Base-by-base conservation (phyloP, 75 land plant species). In the Isoetes taiwanensis region DNA sequence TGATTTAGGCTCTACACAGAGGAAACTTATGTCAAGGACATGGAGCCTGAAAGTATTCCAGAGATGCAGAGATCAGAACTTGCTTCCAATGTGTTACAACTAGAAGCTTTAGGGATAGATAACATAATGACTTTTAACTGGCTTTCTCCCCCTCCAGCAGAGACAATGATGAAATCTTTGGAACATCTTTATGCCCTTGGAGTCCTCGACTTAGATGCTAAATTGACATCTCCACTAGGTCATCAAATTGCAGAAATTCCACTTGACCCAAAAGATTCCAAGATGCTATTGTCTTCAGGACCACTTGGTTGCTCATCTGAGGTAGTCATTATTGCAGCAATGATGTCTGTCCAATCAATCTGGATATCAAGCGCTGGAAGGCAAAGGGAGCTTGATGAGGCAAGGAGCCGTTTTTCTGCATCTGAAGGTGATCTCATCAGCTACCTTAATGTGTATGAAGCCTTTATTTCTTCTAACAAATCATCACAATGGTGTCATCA, bases 181-280 rank as follows among this genome's bases (percentile, higher is more conserved):
- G 97, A 91, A 62, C 75, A 83, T 9, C 79, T 91, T 20, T 91
- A 80, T 64, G 79, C 94, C 8, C 79, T 86, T 39, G 81, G 79
- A 39, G 64, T 83, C 46, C 60, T 91, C 58, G 94, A 91, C 75
- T 74, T 70, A 39, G 85, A 78, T 72, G 97, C 88, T 33, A 91
- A 86, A 64, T 78, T 91, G 30, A 91, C 97, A 25, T 78, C 94
- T 32, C 93, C 97, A 8, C 41, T 61, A 39, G 97, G 97, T 10
- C 83, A 77, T 73, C 97, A 91, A 57, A 80, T 86, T 72, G 88
- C 97, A 37, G 97, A 91, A 64, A 72, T 91, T 60, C 97, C 97
- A 40, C 61, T 86, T 30, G 95, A n/a, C n/a, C n/a, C n/a, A n/a
- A n/a, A n/a, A n/a, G n/a, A n/a, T n/a, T n/a, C n/a, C 23, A 19